phyloP scores from a whole-genome alignment of 768 basidiomycete species.

The Plicaturopsis crispa region DNA sequence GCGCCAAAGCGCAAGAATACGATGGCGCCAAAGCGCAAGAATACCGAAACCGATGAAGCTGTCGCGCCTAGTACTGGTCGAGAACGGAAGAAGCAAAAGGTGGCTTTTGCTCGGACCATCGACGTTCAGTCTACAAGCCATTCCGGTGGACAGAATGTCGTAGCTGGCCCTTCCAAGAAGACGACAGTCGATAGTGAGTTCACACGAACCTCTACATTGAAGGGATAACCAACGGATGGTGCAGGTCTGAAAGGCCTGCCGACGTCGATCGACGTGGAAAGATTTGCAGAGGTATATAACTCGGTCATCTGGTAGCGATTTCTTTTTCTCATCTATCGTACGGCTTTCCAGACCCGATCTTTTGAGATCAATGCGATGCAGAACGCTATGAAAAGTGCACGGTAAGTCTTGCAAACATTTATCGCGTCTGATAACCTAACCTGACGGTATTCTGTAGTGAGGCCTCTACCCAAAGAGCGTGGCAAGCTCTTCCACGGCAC shows the following conservation, averaged over 20 bases:
- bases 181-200: constrained; percentile 32
- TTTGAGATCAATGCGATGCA: constrained; percentile 93
- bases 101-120: constrained; percentile 58
- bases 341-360: constrained; percentile 65
- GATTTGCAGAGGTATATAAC: constrained; percentile 66
- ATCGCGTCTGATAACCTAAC: background rate
- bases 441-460: constrained; percentile 31
- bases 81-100: constrained; percentile 66
- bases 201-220: too few species aligned
- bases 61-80: constrained; percentile 25
- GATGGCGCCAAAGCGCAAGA: constrained; percentile 33
- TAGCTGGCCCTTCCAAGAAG: constrained; percentile 33
- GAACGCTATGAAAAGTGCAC: constrained; percentile 72
- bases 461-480: constrained; percentile 71
- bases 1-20: too few species aligned
- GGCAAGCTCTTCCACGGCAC: constrained; percentile 90
- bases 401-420: constrained; percentile 30
- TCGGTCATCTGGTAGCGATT: background rate
- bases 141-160: constrained; percentile 16
- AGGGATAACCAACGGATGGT: too few species aligned
- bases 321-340: constrained; percentile 4
- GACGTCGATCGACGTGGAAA: constrained; percentile 76
- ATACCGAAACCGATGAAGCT: constrained; percentile 13
- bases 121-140: constrained; percentile 39
- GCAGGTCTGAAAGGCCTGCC: constrained; percentile 59